phyloP scores from a whole-genome alignment of 2,329 filamentous ascomycete species.

The Sclerotinia nivalis region DNA sequence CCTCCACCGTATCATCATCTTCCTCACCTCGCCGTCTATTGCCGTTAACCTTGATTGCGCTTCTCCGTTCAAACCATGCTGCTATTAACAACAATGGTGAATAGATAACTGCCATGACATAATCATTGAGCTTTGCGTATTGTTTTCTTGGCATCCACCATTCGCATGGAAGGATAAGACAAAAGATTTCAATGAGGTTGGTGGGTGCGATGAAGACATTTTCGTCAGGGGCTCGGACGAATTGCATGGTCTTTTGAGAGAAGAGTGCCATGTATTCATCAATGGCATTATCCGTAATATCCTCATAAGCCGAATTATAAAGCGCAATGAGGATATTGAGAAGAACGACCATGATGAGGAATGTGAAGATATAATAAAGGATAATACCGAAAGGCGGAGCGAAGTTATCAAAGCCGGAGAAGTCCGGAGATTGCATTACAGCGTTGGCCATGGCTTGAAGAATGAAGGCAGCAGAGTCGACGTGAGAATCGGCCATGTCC shows the following conservation, averaged over 20 bases:
- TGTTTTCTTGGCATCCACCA: slow-evolving; percentile 83
- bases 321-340: slow-evolving; percentile 96
- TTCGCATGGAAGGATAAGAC: slow-evolving; percentile 78
- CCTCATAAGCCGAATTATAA: slow-evolving; percentile 93
- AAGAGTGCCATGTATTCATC: slow-evolving; percentile 96
- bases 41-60: slow-evolving; percentile 64
- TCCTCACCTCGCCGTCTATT: slow-evolving; percentile 81
- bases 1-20: slow-evolving; percentile 85
- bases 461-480: slow-evolving; percentile 70
- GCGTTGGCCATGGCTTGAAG: slow-evolving; percentile 83
- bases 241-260: slow-evolving; percentile 92
- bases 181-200: slow-evolving; percentile 86
- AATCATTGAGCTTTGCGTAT: slow-evolving; percentile 84
- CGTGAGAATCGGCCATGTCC: slow-evolving; percentile 75
- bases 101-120: slow-evolving; percentile 84
- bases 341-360: slow-evolving; percentile 91
- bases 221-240: slow-evolving; percentile 93
- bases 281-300: slow-evolving; percentile 78
- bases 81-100: slow-evolving; percentile 79
- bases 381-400: slow-evolving; percentile 90
- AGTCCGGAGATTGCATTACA: slow-evolving; percentile 89
- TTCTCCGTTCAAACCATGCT: slow-evolving; percentile 67
- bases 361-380: slow-evolving; percentile 97
- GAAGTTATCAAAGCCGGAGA: slow-evolving; percentile 84
- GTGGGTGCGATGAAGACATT: slow-evolving; percentile 97